Evolutionary conservation across 805 yeast genomes (phyloP), one percentile per base, ranked within the genome.

Genomic region (Wilhelminamyces savonicus): DNA sequence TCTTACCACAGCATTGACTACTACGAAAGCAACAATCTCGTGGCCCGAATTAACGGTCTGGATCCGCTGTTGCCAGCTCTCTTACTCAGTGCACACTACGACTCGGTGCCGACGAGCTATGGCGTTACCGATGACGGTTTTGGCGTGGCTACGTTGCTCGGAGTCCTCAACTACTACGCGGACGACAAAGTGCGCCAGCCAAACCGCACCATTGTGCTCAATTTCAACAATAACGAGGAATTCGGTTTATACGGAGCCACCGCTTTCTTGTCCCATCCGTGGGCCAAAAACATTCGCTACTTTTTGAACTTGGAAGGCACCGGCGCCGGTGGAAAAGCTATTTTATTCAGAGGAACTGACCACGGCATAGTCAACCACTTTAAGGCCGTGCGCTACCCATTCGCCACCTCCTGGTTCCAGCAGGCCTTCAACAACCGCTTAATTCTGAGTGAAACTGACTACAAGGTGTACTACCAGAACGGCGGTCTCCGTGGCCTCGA

Each of bases 61-160:
- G 60, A 80, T 30, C 58, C 69, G 1, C 43, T 57, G 0, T 55
- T 82, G 28, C 80, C 82, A 1, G 94, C 87, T 1, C 53, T 87
- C 4, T 56, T 87, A 24, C 50, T 88, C 3, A 80, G 92, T 43
- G 87, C 96, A 4, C 97, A 88, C 58, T 88, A 63, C 46, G 97
- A 87, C 57, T 76, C 90, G 6, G 96, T 87, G 6, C 94, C 95
- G 13, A 75, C 94, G 3, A 77, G 86, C 4, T 76, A 63, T 43
- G 97, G 97, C 18, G 76, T 92, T 2, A 88, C 96, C 2, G 97
- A 88, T 52, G 95, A 86, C 48, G 96, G 96, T 1, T 77, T 78
- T 62, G 96, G 96, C 7, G 67, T 85, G 36, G 94, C 87, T 1
- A 70, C 92, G 7, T 61, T 87, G 67, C 57, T 87, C 27, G 94